Percentiles rank a stretch among this genome's conserved stretches.
Conservation (phyloP, 78 protist species). For the Isochrysis galbana region DNA sequence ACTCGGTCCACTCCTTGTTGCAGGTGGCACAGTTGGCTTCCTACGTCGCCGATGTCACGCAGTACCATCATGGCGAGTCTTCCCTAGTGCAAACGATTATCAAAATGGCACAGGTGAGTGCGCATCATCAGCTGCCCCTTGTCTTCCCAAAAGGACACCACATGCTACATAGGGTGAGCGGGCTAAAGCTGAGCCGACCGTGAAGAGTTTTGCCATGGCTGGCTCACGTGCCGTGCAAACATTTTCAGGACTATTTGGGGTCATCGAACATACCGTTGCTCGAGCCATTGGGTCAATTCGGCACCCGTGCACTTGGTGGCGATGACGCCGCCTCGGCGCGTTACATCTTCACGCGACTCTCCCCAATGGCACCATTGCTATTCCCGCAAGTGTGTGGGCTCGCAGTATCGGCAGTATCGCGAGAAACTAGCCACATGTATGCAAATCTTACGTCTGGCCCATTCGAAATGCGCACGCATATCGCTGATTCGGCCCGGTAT, state of each 20-base stretch:
- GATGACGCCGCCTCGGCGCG: slow-evolving; percentile 90
- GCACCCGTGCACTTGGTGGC: slow-evolving; percentile 80
- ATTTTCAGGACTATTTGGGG: slow-evolving; percentile 79
- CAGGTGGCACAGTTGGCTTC: slow-evolving; percentile 98
- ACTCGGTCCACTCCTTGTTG: no score
- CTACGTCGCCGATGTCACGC: slow-evolving; percentile 70
- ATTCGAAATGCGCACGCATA: no score
- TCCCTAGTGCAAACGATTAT: slow-evolving; percentile 52
- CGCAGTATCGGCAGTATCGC: no score
- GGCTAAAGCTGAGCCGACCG: no score
- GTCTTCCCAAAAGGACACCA: no score
- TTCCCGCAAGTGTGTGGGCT: slow-evolving; percentile 69
- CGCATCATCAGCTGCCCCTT: neutral
- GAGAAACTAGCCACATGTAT: no score
- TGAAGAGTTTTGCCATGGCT: no score
- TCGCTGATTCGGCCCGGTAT: no score
- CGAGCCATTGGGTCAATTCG: slow-evolving; percentile 93
- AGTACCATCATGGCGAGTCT: slow-evolving; percentile 98
- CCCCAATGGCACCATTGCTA: slow-evolving; percentile 71
- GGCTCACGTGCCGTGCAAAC: no score
- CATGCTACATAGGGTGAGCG: no score
- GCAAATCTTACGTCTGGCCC: no score
- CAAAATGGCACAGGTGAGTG: slow-evolving; percentile 10
- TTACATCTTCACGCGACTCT: slow-evolving; percentile 90
- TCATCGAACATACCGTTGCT: slow-evolving; percentile 91